phyloP scores from a whole-genome alignment of 73 alveolate genomes.

The Paramecium caudatum region DNA sequence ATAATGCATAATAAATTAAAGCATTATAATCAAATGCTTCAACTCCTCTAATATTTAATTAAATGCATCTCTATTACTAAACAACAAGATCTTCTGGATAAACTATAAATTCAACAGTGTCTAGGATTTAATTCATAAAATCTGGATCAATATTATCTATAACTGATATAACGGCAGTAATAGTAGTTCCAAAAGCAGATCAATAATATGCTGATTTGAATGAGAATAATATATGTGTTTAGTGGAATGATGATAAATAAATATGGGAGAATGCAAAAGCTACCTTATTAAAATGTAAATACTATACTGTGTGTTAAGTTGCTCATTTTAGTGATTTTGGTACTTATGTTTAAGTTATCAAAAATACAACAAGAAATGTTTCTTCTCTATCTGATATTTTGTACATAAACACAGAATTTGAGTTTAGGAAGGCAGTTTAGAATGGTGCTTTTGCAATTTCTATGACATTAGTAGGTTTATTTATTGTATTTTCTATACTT shows the following conservation, averaged over 20 bases:
- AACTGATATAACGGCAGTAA: background rate
- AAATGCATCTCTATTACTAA: conserved; percentile 46
- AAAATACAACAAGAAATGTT: background rate
- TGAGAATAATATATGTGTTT: conserved; percentile 45
- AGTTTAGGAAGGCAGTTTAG: background rate
- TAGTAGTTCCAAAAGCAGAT: conserved; percentile 30
- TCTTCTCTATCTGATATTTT: background rate
- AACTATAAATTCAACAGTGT: conserved; percentile 1
- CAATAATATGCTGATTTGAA: background rate
- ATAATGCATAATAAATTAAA: background rate
- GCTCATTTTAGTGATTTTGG: conserved; percentile 15
- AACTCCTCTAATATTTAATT: conserved; percentile 39
- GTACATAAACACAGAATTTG: background rate
- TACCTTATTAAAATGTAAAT: conserved; percentile 18
- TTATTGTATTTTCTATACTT: background rate
- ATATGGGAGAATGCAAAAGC: conserved; percentile 37
- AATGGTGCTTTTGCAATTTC: conserved; percentile 60
- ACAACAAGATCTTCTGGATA: conserved; percentile 20
- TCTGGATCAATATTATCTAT: background rate
- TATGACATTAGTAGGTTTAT: conserved; percentile 13
- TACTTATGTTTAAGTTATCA: background rate
- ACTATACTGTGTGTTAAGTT: conserved; percentile 48
- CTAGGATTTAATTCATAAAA: conserved; percentile 12
- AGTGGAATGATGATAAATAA: conserved; percentile 57
- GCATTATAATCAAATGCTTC: conserved; percentile 1